Evolutionary conservation across 2,329 filamentous ascomycete genomes (phyloP), one percentile per base, ranked within the genome.

Genomic region (Ascochyta pisi): DNA sequence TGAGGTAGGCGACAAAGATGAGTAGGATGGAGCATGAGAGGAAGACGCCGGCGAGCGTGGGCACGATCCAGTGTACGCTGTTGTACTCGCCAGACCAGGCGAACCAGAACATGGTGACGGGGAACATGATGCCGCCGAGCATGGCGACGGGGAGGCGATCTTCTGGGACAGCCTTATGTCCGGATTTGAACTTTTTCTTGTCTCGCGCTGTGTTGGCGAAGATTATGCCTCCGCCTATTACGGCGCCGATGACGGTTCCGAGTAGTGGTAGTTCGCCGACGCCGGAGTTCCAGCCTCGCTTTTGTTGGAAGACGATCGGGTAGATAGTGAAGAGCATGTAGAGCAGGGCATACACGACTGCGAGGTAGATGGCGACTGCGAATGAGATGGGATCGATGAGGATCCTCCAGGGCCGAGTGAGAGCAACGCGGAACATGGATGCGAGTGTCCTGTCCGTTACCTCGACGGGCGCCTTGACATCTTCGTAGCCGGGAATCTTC

Each of bases 1-100:
- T 93, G 54, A 93, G 79, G 8, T 87, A 81, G 63, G 90, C 88
- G 23, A 93, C 84, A 80, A 92, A 92, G 70, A 93, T 91, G 35
- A 56, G 47, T 13, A 56, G n/a, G 26, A 56, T 50, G 12, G 53
- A 51, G 1, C 41, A 38, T 6, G 53, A 45, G 2, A 56, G 22
- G 42, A 56, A 56, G 41, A 47, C 42, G 3, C 53, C 53, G n/a
- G 53, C 53, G 3, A 56, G 6, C 2, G 47, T 51, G 1, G 53
- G 53, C 4, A 56, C 47, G 6, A 56, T 38, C 53, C 53, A 56
- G 13, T 51, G 53, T 2, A 56, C 37, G 22, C 47, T 45, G 22
- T 71, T 79, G 64, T 77, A 84, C 43, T 72, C 58, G 9, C 57
- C 72, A 12, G 64, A 63, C 73, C 73, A 75, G 4, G 69, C 67